Base-by-base conservation (phyloP, 2,329 filamentous ascomycete species). In the Xylaria sp. region DNA sequence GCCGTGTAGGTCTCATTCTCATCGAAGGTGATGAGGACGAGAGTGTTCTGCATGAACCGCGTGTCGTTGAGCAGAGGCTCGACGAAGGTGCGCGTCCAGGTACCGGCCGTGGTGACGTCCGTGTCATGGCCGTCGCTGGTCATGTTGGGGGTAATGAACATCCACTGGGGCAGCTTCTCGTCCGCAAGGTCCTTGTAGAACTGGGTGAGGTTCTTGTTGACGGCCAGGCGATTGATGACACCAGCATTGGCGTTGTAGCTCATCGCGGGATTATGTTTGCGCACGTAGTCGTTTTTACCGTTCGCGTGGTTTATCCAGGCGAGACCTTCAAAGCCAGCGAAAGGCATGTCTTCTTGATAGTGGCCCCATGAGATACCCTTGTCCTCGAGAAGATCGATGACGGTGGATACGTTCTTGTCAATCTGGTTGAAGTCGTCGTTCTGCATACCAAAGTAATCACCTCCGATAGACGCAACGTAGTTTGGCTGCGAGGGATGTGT, bases 301-400 rank as follows among this genome's bases (percentile, higher is more conserved):
- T 86, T 92, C 73, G 88, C 70, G 72, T 89, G 88, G 80, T 94
- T 93, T 65, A 88, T 84, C 78, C 84, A 93, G 0, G 81, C 82
- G 44, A 80, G 79, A 28, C 92, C 92, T 78, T 92, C 86, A 80
- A 89, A 95, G 13, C 93, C 93, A 1, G 88, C 84, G 80, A 89
- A 94, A 1, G 93, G 93, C 85, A 91, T 86, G 76, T 93, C 90
- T 78, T 96, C 92, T 79, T 94, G 88, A 81, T 95, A 96, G 72
- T 90, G 84, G 60, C 83, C 90, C 91, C 91, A 93, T 2, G 86
- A 86, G 77, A 93, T 89, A 63, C 84, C 83, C 75, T 86, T 87
- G 72, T 85, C 84, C 71, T 92, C 90, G 23, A 93, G 87, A 60
- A 93, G 82, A 79, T 93, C 90, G n/a, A 89, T 84, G 23, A 93